phyloP scores from a whole-genome alignment of 495 filamentous ascomycete genomes.

The Cercophora samala region DNA sequence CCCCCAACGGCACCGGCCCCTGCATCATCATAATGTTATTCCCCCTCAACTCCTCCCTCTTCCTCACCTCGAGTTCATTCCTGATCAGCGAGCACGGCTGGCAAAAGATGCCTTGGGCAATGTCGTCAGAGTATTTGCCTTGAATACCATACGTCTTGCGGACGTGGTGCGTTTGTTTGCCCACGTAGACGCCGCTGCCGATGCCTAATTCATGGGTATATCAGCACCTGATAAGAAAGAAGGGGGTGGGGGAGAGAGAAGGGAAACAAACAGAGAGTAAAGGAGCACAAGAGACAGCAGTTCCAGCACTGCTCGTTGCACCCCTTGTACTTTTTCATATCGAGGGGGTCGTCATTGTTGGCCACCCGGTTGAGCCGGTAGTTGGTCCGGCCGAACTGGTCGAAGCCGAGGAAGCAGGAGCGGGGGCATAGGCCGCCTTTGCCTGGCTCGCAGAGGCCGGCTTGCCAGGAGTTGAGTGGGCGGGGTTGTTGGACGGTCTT shows the following conservation, averaged over 20 bases:
- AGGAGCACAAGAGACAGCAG: slow-evolving; percentile 21
- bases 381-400: slow-evolving; percentile 25
- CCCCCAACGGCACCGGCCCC: slow-evolving; percentile 24
- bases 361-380: slow-evolving; percentile 22
- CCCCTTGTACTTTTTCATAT: slow-evolving; percentile 21
- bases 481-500: too few species aligned
- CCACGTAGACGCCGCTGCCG: slow-evolving; percentile 31
- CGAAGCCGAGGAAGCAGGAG: slow-evolving; percentile 26
- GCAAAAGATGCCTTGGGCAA: slow-evolving; percentile 28
- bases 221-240: too few species aligned
- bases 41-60: slow-evolving; percentile 20
- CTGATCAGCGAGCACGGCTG: slow-evolving; percentile 31
- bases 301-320: slow-evolving; percentile 26
- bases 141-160: slow-evolving; percentile 28
- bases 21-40: slow-evolving; percentile 6
- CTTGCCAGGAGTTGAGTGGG: slow-evolving; percentile 20
- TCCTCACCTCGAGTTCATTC: slow-evolving; percentile 28
- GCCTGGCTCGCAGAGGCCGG: slow-evolving; percentile 22
- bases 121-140: slow-evolving; percentile 22
- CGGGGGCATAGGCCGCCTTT: slow-evolving; percentile 22
- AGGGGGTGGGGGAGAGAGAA: background rate
- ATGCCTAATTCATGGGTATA: too few species aligned
- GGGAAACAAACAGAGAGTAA: background rate
- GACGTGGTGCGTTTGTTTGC: slow-evolving; percentile 21
- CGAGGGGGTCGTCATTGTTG: slow-evolving; percentile 19